Base-by-base conservation (phyloP, 164 flowering plant species). In the Chloranthus sessilifolius region DNA sequence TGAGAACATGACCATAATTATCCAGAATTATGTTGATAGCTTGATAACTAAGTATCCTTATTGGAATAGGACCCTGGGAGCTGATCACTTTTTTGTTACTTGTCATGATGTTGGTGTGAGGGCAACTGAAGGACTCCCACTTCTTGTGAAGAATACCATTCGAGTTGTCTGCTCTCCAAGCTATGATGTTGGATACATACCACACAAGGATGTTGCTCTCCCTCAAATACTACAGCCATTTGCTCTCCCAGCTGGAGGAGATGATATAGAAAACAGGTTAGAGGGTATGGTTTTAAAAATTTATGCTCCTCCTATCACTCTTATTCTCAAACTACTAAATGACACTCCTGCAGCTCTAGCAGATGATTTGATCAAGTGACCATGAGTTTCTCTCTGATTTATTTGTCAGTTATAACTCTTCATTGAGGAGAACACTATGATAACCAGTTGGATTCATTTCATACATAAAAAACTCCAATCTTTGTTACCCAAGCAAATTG, bases 101-200 rank as follows among this genome's bases (percentile, higher is more conserved):
- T 88, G 99, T 53, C 99, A 92, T 78, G 99, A 92, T 80, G 95
- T 92, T 45, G 99, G 99, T 60, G 97, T 86, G 25, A 83, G 99
- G 65, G 95, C 99, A 47, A 80, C 91, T 28, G 97, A 92, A 71
- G 92, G 97, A 40, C 64, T 75, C 62, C 82, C 77, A 4, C 48
- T 77, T 61, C 95, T 92, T 45, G 74, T 88, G 14, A 92, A 92
- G 75, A 92, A 88, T 68, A 72, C 95, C 19, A 88, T 88, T 53
- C 73, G 97, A 42, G 99, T 76, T 54, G 95, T 85, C 22, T 92
- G 97, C 62, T 88, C 96, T 3, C 97, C 96, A 4, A 88, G 99
- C 68, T 92, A 92, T 74, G 83, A 92, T 74, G 95, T 84, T 66
- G 85, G 89, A 15, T 92, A 78, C 65, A 86, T 92, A 55, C 99